A percentile compares a stretch with the other conserved stretches of the same genome.
Evolutionary conservation across 2,329 filamentous ascomycete species (phyloP).

Genomic region (Botrytis sinoallii): DNA sequence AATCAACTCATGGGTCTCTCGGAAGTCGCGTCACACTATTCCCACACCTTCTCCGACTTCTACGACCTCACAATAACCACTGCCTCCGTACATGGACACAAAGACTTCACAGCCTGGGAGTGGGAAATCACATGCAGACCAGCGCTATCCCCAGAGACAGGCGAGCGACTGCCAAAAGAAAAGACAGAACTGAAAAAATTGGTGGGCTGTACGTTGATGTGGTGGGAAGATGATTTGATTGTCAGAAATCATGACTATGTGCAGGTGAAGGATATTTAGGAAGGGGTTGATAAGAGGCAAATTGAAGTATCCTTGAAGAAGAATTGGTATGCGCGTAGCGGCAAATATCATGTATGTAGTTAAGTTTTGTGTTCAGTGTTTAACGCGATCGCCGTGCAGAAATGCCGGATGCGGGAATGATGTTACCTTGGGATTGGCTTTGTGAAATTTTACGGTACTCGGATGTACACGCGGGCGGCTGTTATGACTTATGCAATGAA

Average conservation of each 20-base stretch:
- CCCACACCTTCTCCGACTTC: neutral
- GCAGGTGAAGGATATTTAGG: neutral
- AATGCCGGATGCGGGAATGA: neutral
- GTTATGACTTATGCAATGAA: neutral
- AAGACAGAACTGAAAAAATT: neutral
- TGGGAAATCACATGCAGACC: neutral
- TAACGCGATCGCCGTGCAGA: neutral
- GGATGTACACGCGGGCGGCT: neutral
- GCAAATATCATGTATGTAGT: neutral
- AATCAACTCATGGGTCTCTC: neutral
- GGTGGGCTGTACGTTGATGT: conserved; percentile 7
- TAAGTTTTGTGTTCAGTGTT: neutral
- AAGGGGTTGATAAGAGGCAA: neutral
- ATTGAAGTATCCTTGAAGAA: neutral
- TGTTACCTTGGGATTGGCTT: neutral
- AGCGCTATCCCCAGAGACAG: neutral
- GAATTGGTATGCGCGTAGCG: neutral
- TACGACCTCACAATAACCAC: neutral
- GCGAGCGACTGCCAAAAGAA: neutral
- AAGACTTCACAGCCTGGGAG: conserved; percentile 11
- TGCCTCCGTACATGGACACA: conserved; percentile 7
- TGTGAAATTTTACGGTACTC: neutral
- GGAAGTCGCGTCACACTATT: neutral
- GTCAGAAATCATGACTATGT: conserved; percentile 14
- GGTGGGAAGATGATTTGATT: conserved; percentile 11